Base-by-base conservation (phyloP, 139 green algal species). In the Prasinococcaceae sp. region DNA sequence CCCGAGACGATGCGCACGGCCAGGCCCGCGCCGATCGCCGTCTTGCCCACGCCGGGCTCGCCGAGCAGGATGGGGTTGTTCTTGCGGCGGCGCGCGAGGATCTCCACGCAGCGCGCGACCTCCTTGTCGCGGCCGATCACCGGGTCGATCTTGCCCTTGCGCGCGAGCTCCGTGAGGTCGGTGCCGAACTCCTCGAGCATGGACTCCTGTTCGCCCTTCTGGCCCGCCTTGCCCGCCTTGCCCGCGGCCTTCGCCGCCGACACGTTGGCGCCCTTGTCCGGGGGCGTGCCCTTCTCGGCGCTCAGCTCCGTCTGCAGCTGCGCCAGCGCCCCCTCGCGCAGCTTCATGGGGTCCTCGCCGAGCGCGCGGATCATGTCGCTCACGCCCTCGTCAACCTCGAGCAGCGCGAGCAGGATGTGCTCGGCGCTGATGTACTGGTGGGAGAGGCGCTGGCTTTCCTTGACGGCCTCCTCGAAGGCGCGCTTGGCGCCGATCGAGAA, bases 31-130 rank as follows among this genome's bases (percentile, higher is more conserved):
- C 47, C 69, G 51, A 79, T 74, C 36, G 71, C 71, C 23, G 71
- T 79, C 58, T 79, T 79, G 16, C 71, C 71, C n/a, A 79, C 69
- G 27, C 72, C 87, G n/a, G 88, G 86, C 68, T 97, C 87, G 23
- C 89, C 89, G 53, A 98, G 72, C 52, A 98, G 75, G 47, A 98
- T 84, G 37, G 90, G 88, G 78, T 96, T 98, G 80, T 93, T 96
- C 75, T 98, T 98, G 47, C 78, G 93, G 54, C 79, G 69, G 6
- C 82, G 63, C 12, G 77, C 90, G 47, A 98, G 69, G 54, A 98
- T 92, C 79, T 98, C 78, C 17, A 81, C 79, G 6, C 92, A 72
- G 27, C 88, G 78, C 46, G 65, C 22, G 23, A 96, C 79, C 73
- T 97, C 87, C 19, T 78, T 75, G 30, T 83, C 72, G 16, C 89